Base-by-base conservation (phyloP, 2,329 filamentous ascomycete genomes). In the Anisogramma anomala region DNA sequence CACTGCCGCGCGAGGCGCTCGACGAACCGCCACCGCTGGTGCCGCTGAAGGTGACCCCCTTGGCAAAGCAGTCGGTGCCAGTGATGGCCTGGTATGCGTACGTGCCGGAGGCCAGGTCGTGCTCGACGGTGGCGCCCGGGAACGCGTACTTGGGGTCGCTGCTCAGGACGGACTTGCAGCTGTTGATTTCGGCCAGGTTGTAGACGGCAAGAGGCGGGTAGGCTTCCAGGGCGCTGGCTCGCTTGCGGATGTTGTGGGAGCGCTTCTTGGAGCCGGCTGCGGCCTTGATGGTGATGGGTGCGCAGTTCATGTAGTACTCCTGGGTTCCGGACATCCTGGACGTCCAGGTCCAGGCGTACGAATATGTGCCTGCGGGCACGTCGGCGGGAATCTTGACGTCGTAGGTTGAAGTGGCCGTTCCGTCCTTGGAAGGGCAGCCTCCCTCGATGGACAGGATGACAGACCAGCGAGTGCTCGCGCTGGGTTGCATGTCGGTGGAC, bases 221-320 rank as follows among this genome's bases (percentile, higher is more conserved):
- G 65, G 52, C 26, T 51, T 52, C 14, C 45, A 55, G 38, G 62
- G 59, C 55, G 61, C 61, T 39, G 43, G 48, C 33, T 10, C 45
- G 45, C 28, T 27, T n/a, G 41, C 42, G 41, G 13, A 47, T 40
- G 41, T 47, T 41, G 32, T 36, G 31, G 20, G 43, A 42, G 3
- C 43, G 40, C 30, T 18, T 35, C 40, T 46, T 47, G 30, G 44
- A 43, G 17, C 37, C 26, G 36, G 14, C 50, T 52, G 42, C 55
- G 52, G 35, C 59, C 58, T 27, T 74, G 25, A 96, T 69, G 0
- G 68, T 72, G 37, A 94, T 61, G 0, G 84, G 79, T 0, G 82
- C 85, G 52, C 89, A 98, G 72, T 94, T 93, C 87, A 94, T 94
- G 71, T 96, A 95, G 71, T 94, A 86, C 58, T 96, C 91, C 1